Evolutionary conservation across 179 eudicot species (phyloP).

Genomic region (Sideroxylon spinosum): DNA sequence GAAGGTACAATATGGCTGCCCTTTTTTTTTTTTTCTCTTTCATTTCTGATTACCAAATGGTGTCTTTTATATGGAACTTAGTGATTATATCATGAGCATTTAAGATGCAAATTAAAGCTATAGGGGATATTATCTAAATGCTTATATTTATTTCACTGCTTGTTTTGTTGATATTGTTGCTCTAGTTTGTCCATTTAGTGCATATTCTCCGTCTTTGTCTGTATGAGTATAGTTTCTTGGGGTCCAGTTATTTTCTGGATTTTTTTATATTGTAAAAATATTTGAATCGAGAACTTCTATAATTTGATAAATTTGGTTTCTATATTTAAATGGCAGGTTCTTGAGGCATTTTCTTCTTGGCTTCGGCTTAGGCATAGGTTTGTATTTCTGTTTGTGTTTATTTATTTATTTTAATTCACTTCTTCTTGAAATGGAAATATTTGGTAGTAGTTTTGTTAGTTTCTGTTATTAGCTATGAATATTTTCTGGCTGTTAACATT

Average conservation of each 20-base stretch:
- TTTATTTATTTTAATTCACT: neutral
- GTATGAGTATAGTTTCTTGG: neutral
- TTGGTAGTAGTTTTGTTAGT: neutral
- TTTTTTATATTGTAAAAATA: neutral
- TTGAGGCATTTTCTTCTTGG: slow-evolving; percentile 99
- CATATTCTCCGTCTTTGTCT: neutral
- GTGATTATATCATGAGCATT: neutral
- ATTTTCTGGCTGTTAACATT: slow-evolving; percentile 9
- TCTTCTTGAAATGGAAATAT: slow-evolving; percentile 1
- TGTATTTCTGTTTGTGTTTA: slow-evolving; percentile 13
- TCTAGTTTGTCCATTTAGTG: neutral
- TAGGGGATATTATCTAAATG: too few species aligned
- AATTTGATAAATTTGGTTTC: neutral
- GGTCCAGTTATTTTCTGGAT: neutral
- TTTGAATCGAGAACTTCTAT: neutral
- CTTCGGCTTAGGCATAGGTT: slow-evolving; percentile 92
- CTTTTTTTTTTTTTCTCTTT: too few species aligned
- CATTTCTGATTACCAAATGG: neutral
- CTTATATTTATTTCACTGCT: neutral
- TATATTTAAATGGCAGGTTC: slow-evolving; percentile 55
- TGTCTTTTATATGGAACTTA: too few species aligned
- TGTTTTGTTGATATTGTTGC: neutral
- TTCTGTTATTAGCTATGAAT: neutral
- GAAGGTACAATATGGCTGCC: neutral
- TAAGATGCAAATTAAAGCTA: neutral